A percentile compares a stretch with the other conserved stretches of the same genome.
Evolutionary conservation across 2,329 filamentous ascomycete genomes (phyloP).

Genomic region (Biscogniauxia marginata): DNA sequence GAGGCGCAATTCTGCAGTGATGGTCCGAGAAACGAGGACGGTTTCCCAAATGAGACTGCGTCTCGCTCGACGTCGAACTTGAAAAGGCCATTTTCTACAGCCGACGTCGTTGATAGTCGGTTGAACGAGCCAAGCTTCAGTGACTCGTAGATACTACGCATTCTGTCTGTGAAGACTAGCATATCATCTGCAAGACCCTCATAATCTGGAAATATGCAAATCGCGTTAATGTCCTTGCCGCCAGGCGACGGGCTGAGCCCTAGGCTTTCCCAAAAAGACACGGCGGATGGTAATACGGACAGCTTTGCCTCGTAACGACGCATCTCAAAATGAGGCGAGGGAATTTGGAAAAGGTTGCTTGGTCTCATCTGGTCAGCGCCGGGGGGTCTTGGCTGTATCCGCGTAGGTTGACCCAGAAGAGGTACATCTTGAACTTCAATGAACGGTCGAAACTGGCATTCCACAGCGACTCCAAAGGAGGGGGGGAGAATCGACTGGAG

Average conservation of each 20-base stretch:
- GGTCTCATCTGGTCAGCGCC: constrained; percentile 49
- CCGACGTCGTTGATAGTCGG: constrained; percentile 42
- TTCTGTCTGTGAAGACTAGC: constrained; percentile 62
- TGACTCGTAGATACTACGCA: constrained; percentile 71
- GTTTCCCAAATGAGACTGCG: constrained; percentile 39
- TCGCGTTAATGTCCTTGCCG: constrained; percentile 66
- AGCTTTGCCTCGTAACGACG: constrained; percentile 67
- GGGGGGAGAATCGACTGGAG: constrained; percentile 45
- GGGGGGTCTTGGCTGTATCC: constrained; percentile 49
- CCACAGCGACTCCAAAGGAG: constrained; percentile 41
- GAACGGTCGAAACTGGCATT: constrained; percentile 47
- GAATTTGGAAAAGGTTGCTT: constrained; percentile 60
- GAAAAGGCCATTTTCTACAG: constrained; percentile 48
- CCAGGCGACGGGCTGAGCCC: constrained; percentile 71
- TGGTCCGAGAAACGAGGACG: constrained; percentile 43
- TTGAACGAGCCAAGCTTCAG: constrained; percentile 69
- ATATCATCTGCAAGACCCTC: constrained; percentile 62
- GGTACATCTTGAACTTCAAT: constrained; percentile 59
- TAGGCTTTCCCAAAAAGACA: constrained; percentile 79
- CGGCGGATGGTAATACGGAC: constrained; percentile 71
- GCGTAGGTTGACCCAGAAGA: constrained; percentile 49
- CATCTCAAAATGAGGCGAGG: constrained; percentile 69
- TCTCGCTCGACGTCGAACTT: constrained; percentile 49
- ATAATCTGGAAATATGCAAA: constrained; percentile 69
- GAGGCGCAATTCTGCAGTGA: constrained; percentile 49